Evolutionary conservation across 106 monocot species (phyloP).

Genomic region (Acanthochlamys bracteata): DNA sequence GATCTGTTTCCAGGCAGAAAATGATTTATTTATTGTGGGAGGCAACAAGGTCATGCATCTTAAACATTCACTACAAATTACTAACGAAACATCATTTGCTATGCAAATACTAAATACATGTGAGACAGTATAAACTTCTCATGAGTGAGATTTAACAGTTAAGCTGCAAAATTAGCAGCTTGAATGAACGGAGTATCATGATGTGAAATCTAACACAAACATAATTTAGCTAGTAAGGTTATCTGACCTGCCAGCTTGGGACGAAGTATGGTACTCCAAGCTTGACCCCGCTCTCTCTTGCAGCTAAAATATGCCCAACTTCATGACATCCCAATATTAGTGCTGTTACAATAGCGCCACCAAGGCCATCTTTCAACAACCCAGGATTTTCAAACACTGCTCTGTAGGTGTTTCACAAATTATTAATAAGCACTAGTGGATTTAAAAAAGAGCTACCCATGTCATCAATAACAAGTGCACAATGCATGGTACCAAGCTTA

Average conservation of each 20-base stretch:
- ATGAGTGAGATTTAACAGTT: too few relatives aligned
- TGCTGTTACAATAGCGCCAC: conserved; percentile 70
- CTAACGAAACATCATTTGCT: too few relatives aligned
- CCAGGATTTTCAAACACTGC: conserved; percentile 75
- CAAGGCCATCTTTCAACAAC: conserved; percentile 76
- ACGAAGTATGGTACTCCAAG: conserved; percentile 84
- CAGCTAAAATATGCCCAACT: conserved; percentile 69
- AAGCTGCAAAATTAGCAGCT: too few relatives aligned
- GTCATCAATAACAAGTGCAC: too few relatives aligned
- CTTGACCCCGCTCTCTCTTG: conserved; percentile 65
- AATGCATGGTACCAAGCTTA: too few relatives aligned
- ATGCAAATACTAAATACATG: too few relatives aligned
- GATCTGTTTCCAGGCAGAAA: conserved; percentile 41
- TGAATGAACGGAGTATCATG: too few relatives aligned
- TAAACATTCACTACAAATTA: not conserved
- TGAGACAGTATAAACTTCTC: too few relatives aligned
- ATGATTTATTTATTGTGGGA: not conserved
- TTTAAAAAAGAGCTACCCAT: too few relatives aligned
- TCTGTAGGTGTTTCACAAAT: conserved; percentile 18
- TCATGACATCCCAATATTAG: conserved; percentile 66
- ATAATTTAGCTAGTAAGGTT: too few relatives aligned
- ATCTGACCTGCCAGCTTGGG: conserved; percentile 92
- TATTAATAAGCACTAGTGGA: too few relatives aligned
- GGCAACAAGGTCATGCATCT: not conserved
- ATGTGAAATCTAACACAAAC: too few relatives aligned